These are phyloP conservation scores for Botrytis pseudocinerea DNA, from an alignment of 2,329 filamentous ascomycete genomes.

Conservation along the genomic window DNA sequence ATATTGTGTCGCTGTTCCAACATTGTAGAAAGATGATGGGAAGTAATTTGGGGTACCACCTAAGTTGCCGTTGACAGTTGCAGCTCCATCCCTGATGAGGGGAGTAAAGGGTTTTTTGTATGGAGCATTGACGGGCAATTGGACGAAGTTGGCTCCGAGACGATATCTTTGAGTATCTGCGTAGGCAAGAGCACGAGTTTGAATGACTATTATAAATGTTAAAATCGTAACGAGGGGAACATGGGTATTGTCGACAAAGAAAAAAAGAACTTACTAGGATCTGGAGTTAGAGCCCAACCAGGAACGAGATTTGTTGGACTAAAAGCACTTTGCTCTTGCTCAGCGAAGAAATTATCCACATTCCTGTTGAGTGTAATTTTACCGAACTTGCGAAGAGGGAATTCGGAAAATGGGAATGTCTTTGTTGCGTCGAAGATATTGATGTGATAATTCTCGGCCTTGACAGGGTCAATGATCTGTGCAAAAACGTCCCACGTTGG, in stretches of 20 bases:
- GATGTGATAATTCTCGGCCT: slow-evolving; percentile 39
- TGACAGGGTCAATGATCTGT: slow-evolving; percentile 49
- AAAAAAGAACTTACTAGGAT: background rate
- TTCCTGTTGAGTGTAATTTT: slow-evolving; percentile 51
- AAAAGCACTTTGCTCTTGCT: slow-evolving; percentile 70
- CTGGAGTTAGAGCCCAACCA: slow-evolving; percentile 41
- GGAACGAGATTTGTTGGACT: slow-evolving; percentile 64
- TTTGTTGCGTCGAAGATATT: slow-evolving; percentile 57
- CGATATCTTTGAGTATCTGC: slow-evolving; percentile 56
- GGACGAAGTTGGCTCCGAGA: slow-evolving; percentile 58
- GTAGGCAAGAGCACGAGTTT: slow-evolving; percentile 56
- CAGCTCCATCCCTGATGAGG: slow-evolving; percentile 45
- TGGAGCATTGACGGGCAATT: slow-evolving; percentile 53
- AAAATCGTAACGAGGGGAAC: no score
- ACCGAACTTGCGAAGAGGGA: slow-evolving; percentile 51
- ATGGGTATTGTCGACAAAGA: background rate
- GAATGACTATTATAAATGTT: slow-evolving; percentile 45
- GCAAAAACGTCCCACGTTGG: slow-evolving; percentile 49
- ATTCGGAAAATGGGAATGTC: slow-evolving; percentile 50
- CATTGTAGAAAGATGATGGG: slow-evolving; percentile 11
- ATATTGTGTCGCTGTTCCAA: background rate
- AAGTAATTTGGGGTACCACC: slow-evolving; percentile 47
- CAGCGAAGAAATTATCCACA: slow-evolving; percentile 58
- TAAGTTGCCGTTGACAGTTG: slow-evolving; percentile 45
- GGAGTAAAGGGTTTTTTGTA: slow-evolving; percentile 40